phyloP scores from a whole-genome alignment of 208 protist genomes.

The Herpetomonas samuelpessoai region DNA sequence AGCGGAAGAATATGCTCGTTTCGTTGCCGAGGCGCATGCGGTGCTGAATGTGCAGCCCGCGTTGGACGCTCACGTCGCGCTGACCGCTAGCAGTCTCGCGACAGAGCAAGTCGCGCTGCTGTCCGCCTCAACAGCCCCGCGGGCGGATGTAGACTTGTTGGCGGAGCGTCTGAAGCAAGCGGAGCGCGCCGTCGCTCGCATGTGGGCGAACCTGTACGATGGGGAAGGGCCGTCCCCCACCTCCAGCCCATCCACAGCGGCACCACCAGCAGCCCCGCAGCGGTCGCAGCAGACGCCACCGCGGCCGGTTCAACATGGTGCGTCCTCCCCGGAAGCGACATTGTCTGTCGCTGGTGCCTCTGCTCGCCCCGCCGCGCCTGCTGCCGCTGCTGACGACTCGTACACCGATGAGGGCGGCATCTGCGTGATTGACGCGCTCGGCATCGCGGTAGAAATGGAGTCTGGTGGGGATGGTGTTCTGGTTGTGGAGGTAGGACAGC shows the following conservation, averaged over 20 bases:
- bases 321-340: neutral
- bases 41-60: conserved; percentile 19
- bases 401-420: no score
- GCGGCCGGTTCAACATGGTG: no score
- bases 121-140: conserved; percentile 19
- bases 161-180: conserved; percentile 22
- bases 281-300: neutral
- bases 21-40: conserved; percentile 34
- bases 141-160: conserved; percentile 22
- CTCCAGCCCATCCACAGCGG: neutral
- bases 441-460: conserved; percentile 21
- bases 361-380: neutral
- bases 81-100: conserved; percentile 23
- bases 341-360: neutral
- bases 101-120: conserved; percentile 32
- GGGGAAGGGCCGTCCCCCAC: neutral
- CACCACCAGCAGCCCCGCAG: neutral
- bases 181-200: neutral
- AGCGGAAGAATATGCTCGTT: conserved; percentile 33
- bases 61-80: conserved; percentile 21
- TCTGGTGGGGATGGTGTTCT: conserved; percentile 36
- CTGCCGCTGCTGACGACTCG: neutral
- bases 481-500: conserved; percentile 21
- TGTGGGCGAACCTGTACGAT: neutral
- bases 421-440: neutral